Base-by-base conservation (phyloP, 2,329 filamentous ascomycete species). In the Curvularia lunata region DNA sequence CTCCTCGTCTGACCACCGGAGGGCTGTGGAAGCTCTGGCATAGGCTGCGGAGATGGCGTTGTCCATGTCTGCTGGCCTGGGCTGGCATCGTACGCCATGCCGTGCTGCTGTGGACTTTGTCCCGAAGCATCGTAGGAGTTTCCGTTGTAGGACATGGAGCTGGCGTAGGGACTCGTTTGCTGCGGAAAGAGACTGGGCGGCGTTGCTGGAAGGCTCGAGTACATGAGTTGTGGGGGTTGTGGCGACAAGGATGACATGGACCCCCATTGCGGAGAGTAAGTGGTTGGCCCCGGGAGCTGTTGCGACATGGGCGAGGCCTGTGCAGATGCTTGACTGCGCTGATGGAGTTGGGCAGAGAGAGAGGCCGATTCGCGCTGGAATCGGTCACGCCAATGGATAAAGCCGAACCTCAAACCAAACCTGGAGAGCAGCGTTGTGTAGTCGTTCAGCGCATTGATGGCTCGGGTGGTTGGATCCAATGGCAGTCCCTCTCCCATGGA, bases 341-440 rank as follows among this genome's bases (percentile, higher is more conserved):
- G 72, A 41, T 79, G 77, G 0, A 83, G 73, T 18, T 80, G 75
- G 9, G 77, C 72, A 2, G 77, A 71, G 38, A 82, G 72, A 1
- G 68, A 57, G 1, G 76, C 72, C 0, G 80, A 79, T 53, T 82
- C 81, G 19, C 73, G 75, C 57, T 80, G 78, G 63, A 82, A 83
- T 16, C 79, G 77, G 52, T 82, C 79, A 18, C 78, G 80, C 80
- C 80, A 82, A 63, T 79, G 80, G 55, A 80, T 80, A 61, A 80
- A 81, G 25, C 81, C 81, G 65, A 81, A 83, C 13, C 81, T 73
- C 19, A 79, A 68, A 16, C 81, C 81, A 46, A 83, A 81, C 19
- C 72, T 71, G 2, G 78, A 78, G 1, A 83, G 73, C 37, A 80
- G 78, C 12, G 78, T 74, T 0, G 76, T 79, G 54, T 82, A 80